These are phyloP conservation scores for Lineolata rhizophorae DNA, from an alignment of 495 filamentous ascomycete species.

Conservation along the genomic window DNA sequence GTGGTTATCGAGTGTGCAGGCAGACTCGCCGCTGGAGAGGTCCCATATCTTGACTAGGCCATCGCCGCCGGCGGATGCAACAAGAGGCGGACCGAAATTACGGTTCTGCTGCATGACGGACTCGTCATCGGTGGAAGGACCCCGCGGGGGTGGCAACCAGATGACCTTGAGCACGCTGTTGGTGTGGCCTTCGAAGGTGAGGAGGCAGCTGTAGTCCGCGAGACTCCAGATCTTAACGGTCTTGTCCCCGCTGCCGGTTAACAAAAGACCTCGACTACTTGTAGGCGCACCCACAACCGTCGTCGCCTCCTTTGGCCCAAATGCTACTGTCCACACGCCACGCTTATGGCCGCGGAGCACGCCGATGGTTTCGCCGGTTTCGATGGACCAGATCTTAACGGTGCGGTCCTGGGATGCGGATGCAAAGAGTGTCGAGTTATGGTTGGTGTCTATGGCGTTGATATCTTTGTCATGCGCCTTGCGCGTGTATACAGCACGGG, in stretches of 20 bases:
- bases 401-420: constrained; percentile 92
- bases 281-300: constrained; percentile 35
- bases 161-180: constrained; percentile 85
- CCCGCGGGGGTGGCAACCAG: constrained; percentile 47
- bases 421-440: constrained; percentile 44
- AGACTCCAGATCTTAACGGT: constrained; percentile 92
- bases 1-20: constrained; percentile 86
- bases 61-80: constrained; percentile 81
- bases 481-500: constrained; percentile 42
- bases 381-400: constrained; percentile 84
- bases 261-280: constrained; percentile 46
- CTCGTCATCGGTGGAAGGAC: constrained; percentile 18
- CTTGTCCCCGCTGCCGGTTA: constrained; percentile 85
- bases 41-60: constrained; percentile 97
- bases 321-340: constrained; percentile 87
- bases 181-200: constrained; percentile 89
- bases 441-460: constrained; percentile 71
- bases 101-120: constrained; percentile 17
- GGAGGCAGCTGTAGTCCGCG: constrained; percentile 74
- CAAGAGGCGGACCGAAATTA: constrained; percentile 31
- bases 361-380: constrained; percentile 72
- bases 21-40: constrained; percentile 51
- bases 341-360: constrained; percentile 79
- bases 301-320: constrained; percentile 56
- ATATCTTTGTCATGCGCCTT: constrained; percentile 98